Percentiles rank a stretch among this genome's conserved stretches.
phyloP scores from a whole-genome alignment of 768 basidiomycete genomes.

The Tremella yokohamensis region DNA sequence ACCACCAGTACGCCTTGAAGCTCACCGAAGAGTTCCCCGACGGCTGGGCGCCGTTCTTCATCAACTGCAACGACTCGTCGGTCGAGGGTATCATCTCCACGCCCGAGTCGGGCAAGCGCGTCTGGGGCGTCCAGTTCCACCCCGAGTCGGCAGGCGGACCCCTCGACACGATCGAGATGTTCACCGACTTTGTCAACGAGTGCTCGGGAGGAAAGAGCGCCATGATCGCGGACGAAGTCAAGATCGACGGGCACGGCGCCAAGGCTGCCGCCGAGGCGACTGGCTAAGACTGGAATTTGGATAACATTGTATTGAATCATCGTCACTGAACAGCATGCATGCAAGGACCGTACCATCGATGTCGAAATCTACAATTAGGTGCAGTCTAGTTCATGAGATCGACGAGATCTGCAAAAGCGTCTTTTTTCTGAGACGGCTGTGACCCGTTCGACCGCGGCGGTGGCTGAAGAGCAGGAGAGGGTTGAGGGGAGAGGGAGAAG shows the following conservation, averaged over 20 bases:
- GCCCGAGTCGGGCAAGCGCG: conserved; percentile 73
- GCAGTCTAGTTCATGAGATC: conserved; percentile 40
- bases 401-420: conserved; percentile 52
- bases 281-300: too few relatives aligned
- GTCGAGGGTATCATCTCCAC: conserved; percentile 99
- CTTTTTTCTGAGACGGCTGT: conserved; percentile 39
- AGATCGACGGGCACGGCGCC: too few relatives aligned
- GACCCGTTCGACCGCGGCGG: conserved; percentile 13
- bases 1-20: conserved; percentile 96
- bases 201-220: conserved; percentile 57
- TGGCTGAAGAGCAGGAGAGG: background rate
- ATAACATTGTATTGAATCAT: too few relatives aligned
- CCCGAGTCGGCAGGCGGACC: conserved; percentile 98
- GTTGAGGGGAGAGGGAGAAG: conserved; percentile 34
- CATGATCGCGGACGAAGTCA: conserved; percentile 42
- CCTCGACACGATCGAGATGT: conserved; percentile 98
- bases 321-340: too few relatives aligned
- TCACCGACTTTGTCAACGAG: conserved; percentile 81
- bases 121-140: conserved; percentile 99
- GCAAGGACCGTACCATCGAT: too few relatives aligned
- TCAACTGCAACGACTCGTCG: conserved; percentile 98
- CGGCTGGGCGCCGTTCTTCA: conserved; percentile 99
- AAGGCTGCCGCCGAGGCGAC: too few relatives aligned
- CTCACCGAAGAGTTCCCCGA: conserved; percentile 90
- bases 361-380: background rate